These are phyloP conservation scores for Hypoxylon sp. DNA, from an alignment of 2,329 filamentous ascomycete species.

Conservation along the genomic window DNA sequence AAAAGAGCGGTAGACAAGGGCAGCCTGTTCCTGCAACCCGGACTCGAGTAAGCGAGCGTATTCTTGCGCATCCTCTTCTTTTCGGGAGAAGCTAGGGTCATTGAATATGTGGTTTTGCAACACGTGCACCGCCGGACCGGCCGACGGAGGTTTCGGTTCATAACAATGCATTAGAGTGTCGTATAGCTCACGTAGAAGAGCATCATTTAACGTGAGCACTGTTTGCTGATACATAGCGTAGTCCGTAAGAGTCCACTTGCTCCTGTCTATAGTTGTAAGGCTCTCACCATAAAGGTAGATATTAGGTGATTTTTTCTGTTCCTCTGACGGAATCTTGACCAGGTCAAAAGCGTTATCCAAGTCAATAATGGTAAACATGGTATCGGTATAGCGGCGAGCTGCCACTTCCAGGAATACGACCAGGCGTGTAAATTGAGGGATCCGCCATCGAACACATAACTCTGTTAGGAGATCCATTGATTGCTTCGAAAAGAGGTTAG, in stretches of 20 bases:
- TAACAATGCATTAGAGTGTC: constrained; percentile 89
- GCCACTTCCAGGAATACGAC: constrained; percentile 87
- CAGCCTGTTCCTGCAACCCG: constrained; percentile 78
- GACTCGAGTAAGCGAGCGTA: constrained; percentile 80
- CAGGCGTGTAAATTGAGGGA: constrained; percentile 83
- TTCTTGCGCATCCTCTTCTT: constrained; percentile 75
- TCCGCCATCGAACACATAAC: constrained; percentile 86
- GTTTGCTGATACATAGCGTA: constrained; percentile 78
- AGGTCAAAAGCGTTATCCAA: constrained; percentile 86
- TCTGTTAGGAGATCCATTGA: constrained; percentile 88
- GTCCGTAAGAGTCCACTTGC: constrained; percentile 76
- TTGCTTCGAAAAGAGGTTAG: constrained; percentile 75
- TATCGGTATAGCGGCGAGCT: constrained; percentile 84
- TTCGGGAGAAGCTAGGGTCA: constrained; percentile 80
- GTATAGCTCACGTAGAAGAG: constrained; percentile 86
- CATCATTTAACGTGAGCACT: constrained; percentile 80
- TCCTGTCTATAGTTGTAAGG: constrained; percentile 68
- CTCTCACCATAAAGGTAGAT: constrained; percentile 64
- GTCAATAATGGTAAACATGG: constrained; percentile 83
- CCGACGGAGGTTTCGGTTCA: constrained; percentile 84
- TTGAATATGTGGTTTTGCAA: constrained; percentile 84
- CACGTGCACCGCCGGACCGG: constrained; percentile 82
- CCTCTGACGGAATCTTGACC: constrained; percentile 76
- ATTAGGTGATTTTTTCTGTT: constrained; percentile 72
- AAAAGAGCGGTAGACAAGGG: constrained; percentile 81